Base-by-base conservation (phyloP, 2,329 filamentous ascomycete species). In the Penicillium psychrosexuale region DNA sequence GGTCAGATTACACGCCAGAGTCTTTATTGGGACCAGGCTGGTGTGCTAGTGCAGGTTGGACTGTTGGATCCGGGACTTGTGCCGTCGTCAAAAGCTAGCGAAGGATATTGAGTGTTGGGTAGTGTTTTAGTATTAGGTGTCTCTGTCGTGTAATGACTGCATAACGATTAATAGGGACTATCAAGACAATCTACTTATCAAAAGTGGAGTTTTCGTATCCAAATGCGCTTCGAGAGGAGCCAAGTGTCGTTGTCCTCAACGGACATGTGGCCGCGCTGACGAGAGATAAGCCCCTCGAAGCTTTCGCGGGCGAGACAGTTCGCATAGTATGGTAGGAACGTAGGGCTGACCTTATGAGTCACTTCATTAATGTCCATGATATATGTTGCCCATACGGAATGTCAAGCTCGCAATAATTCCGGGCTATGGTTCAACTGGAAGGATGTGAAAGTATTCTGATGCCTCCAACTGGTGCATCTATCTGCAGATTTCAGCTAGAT, bases 21-120 rank as follows among this genome's bases (percentile, higher is more conserved):
- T 52, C 66, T 85, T 5, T 85, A 85, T 61, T 86, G 83, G 83
- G 83, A 86, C 62, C 83, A 86, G 64, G 83, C 83, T 8, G 80
- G 75, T 55, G 83, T 86, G 31, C 68, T 86, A 51, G 78, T 84
- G 50, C 83, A 86, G 66, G 73, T 83, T 4, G 83, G 83, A 0
- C 60, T 85, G 58, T 56, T 86, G 56, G 81, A 85, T 72, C 76
- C 80, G 28, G 76, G 77, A 48, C 63, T 80, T 38, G 75, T 85
- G 51, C 80, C 81, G 3, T 30, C 11, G 8, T 11, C 45, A 17
- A 31, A 30, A 13, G 30, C 30, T 8, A 5, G 4, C 27, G 22
- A 17, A 34, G 13, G 13, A 3, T 17, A 17, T 34, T 27, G 28
- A 27, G 27, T 3, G 6, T n/a, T 31, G 12, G n/a, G 17, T 22